Percentiles rank a stretch among this genome's conserved stretches.
Evolutionary conservation across 192 early-diverging fungal species (phyloP).

Genomic region (Podila clonocystis): DNA sequence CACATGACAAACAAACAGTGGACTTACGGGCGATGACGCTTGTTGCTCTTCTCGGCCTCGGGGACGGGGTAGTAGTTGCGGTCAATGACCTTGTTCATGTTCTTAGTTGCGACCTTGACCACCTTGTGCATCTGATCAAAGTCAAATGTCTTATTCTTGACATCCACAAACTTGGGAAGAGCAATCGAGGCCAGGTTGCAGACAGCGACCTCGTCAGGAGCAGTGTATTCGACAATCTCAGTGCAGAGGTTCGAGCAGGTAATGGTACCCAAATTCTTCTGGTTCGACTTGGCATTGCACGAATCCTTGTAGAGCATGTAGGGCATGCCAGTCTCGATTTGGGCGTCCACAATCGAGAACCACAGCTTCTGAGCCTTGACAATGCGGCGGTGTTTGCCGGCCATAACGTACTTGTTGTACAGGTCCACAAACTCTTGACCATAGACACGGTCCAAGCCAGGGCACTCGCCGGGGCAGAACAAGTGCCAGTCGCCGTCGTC

Average conservation of each 20-base stretch:
- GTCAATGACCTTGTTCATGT: conserved; percentile 98
- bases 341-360: conserved; percentile 95
- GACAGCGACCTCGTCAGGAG: conserved; percentile 95
- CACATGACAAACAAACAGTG: neutral
- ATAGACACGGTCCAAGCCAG: conserved; percentile 86
- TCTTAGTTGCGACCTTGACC: conserved; percentile 86
- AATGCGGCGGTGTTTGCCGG: conserved; percentile 79
- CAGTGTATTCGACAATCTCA: conserved; percentile 95
- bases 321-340: conserved; percentile 96
- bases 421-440: conserved; percentile 89
- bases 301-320: conserved; percentile 99
- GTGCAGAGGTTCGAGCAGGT: conserved; percentile 98
- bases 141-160: conserved; percentile 70
- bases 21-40: conserved; percentile 85
- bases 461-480: conserved; percentile 94
- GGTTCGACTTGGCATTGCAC: conserved; percentile 97
- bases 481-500: conserved; percentile 91
- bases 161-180: conserved; percentile 87
- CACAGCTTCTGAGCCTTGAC: conserved; percentile 96
- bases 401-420: conserved; percentile 88
- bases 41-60: conserved; percentile 87
- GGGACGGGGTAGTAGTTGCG: conserved; percentile 95
- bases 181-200: conserved; percentile 97
- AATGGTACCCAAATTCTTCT: conserved; percentile 98
- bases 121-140: conserved; percentile 85